phyloP scores from a whole-genome alignment of 192 early-diverging fungal species.

The Backusella tuberculispora region DNA sequence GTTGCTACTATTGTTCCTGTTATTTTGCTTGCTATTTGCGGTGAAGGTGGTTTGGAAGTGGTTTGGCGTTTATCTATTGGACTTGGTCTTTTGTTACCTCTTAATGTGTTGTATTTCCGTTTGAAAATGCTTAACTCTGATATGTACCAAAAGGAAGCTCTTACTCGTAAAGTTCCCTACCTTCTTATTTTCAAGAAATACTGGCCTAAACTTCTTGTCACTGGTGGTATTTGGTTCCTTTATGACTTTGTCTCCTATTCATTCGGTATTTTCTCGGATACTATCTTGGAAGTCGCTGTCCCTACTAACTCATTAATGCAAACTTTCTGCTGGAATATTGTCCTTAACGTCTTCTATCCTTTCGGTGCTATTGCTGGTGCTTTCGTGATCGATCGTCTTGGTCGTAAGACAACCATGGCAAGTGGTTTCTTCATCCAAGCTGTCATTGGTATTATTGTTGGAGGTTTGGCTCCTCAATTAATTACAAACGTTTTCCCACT shows the following conservation, averaged over 20 bases:
- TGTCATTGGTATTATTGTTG: slow-evolving; percentile 48
- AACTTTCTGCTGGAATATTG: slow-evolving; percentile 54
- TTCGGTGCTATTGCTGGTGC: slow-evolving; percentile 54
- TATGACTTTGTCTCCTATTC: slow-evolving; percentile 47
- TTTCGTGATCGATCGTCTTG: slow-evolving; percentile 44
- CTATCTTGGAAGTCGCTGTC: slow-evolving; percentile 28
- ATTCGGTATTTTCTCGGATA: slow-evolving; percentile 40
- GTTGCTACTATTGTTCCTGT: slow-evolving; percentile 47
- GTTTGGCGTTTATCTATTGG: slow-evolving; percentile 58
- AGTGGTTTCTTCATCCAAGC: slow-evolving; percentile 55
- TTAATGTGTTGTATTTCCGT: slow-evolving; percentile 56
- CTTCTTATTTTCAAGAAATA: slow-evolving; percentile 51
- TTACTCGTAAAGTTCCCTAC: slow-evolving; percentile 54
- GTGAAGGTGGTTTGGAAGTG: slow-evolving; percentile 43
- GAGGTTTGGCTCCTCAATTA: slow-evolving; percentile 43
- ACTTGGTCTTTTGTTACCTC: slow-evolving; percentile 50
- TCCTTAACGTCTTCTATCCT: slow-evolving; percentile 56
- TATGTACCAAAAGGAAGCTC: slow-evolving; percentile 51
- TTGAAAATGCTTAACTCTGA: slow-evolving; percentile 61
- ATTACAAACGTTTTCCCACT: slow-evolving; percentile 45
- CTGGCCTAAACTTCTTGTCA: slow-evolving; percentile 57
- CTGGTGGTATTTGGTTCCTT: slow-evolving; percentile 52
- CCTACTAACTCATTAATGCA: slow-evolving; percentile 48
- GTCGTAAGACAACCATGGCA: slow-evolving; percentile 56
- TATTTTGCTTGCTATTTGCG: slow-evolving; percentile 46